These are phyloP conservation scores for Penicillium longicatenatum DNA, from an alignment of 495 filamentous ascomycete species.

Conservation along the genomic window DNA sequence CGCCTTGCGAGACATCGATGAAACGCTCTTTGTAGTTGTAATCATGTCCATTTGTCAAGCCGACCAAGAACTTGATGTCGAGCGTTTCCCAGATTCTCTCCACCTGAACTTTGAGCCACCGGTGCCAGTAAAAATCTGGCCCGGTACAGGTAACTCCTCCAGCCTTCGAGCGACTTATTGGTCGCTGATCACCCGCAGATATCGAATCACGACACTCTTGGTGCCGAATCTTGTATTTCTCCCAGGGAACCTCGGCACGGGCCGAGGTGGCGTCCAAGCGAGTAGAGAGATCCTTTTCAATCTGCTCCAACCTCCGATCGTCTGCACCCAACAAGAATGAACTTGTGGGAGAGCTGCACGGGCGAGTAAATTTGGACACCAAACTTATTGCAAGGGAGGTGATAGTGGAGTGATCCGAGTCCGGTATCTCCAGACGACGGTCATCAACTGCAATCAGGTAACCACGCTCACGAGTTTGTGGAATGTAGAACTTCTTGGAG, in stretches of 20 bases:
- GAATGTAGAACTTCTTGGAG: constrained; percentile 76
- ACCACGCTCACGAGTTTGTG: constrained; percentile 72
- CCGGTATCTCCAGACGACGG: constrained; percentile 18
- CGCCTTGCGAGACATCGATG: constrained; percentile 76
- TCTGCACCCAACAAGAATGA: constrained; percentile 62
- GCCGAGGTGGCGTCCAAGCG: constrained; percentile 12
- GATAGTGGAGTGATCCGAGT: constrained; percentile 32
- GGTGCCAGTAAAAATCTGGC: constrained; percentile 58
- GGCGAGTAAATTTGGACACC: constrained; percentile 45
- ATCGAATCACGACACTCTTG: constrained; percentile 46
- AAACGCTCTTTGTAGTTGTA: constrained; percentile 64
- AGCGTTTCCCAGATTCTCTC: constrained; percentile 67
- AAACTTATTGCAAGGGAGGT: not conserved
- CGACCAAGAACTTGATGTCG: constrained; percentile 60
- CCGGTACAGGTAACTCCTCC: constrained; percentile 45
- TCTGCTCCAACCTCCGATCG: constrained; percentile 56
- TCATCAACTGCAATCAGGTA: constrained; percentile 70
- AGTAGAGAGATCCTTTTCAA: constrained; percentile 41
- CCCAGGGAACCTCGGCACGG: constrained; percentile 51
- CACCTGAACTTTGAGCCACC: constrained; percentile 48
- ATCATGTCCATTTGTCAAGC: constrained; percentile 48
- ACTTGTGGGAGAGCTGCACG: constrained; percentile 63
- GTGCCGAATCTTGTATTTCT: constrained; percentile 57
- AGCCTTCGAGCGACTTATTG: constrained; percentile 59
- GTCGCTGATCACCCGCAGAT: constrained; percentile 52